These are phyloP conservation scores for Corynespora cassiicola DNA, from an alignment of 2,329 filamentous ascomycete species.

Conservation along the genomic window DNA sequence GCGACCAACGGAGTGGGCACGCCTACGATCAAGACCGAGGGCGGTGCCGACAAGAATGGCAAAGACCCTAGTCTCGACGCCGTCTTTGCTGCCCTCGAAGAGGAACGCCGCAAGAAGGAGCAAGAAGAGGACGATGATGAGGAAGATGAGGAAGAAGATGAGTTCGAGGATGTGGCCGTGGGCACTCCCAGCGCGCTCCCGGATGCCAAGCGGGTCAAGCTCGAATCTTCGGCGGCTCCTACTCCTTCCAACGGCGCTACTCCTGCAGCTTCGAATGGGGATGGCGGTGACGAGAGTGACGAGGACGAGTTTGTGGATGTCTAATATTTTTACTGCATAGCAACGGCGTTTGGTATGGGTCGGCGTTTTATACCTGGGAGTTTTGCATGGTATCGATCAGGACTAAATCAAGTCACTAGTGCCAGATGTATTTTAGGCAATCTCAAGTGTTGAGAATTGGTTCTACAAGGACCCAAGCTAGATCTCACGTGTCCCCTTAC, in stretches of 20 bases:
- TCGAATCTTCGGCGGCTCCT: constrained; percentile 56
- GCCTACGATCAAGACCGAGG: constrained; percentile 48
- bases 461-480: no score
- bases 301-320: constrained; percentile 57
- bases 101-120: constrained; percentile 58
- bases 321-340: constrained; percentile 35
- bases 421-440: no score
- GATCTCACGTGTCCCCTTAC: no score
- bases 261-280: constrained; percentile 46
- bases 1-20: constrained; percentile 46
- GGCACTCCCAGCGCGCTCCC: constrained; percentile 35
- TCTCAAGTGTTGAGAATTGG: no score
- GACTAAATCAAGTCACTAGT: background rate
- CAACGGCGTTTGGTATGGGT: constrained; percentile 28
- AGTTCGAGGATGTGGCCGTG: constrained; percentile 45
- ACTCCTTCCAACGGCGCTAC: constrained; percentile 38
- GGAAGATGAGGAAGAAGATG: constrained; percentile 57
- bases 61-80: constrained; percentile 66
- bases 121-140: constrained; percentile 51
- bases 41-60: constrained; percentile 59
- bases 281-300: constrained; percentile 54
- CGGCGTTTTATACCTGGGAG: constrained; percentile 22
- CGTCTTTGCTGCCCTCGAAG: constrained; percentile 71
- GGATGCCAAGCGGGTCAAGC: constrained; percentile 66
- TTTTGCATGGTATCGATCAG: no score